These are phyloP conservation scores for Bothia castanella DNA, from an alignment of 1,284 basidiomycete genomes.

Conservation along the genomic window DNA sequence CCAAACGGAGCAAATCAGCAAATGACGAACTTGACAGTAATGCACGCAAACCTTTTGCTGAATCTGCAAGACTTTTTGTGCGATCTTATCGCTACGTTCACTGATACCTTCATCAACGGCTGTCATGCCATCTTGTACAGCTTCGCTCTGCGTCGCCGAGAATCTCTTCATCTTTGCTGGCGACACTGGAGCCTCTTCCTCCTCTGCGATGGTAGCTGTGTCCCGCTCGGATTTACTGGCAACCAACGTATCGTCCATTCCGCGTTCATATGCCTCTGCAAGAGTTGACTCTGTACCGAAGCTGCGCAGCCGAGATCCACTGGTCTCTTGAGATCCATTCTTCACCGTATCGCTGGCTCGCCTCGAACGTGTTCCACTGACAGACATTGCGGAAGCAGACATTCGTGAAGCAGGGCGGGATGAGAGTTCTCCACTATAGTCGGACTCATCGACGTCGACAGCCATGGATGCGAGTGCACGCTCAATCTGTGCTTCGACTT, in stretches of 20 bases:
- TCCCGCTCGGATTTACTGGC: slow-evolving; percentile 42
- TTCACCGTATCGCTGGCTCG: slow-evolving; percentile 53
- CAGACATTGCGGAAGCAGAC: slow-evolving; percentile 43
- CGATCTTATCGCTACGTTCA: slow-evolving; percentile 76
- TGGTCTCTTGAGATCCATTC: slow-evolving; percentile 27
- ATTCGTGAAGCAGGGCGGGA: slow-evolving; percentile 45
- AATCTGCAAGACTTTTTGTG: slow-evolving; percentile 77
- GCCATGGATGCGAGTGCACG: slow-evolving; percentile 79
- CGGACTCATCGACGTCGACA: slow-evolving; percentile 70
- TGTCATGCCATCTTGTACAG: slow-evolving; percentile 69
- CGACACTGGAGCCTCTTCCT: slow-evolving; percentile 44
- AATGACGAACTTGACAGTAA: too few relatives aligned
- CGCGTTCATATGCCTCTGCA: slow-evolving; percentile 56
- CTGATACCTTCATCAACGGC: slow-evolving; percentile 82
- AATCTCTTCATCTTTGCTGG: slow-evolving; percentile 66
- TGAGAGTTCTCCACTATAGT: slow-evolving; percentile 53
- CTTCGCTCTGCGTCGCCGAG: slow-evolving; percentile 58
- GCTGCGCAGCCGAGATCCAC: slow-evolving; percentile 48
- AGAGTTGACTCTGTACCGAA: slow-evolving; percentile 73
- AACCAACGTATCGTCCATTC: slow-evolving; percentile 37
- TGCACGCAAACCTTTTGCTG: slow-evolving; percentile 66
- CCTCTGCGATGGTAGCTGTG: slow-evolving; percentile 51
- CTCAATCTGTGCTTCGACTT: slow-evolving; percentile 85
- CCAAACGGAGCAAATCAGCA: slow-evolving; percentile 9
- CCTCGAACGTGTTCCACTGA: slow-evolving; percentile 49